phyloP scores from a whole-genome alignment of 495 filamentous ascomycete species.

The Talaromyces adpressus region DNA sequence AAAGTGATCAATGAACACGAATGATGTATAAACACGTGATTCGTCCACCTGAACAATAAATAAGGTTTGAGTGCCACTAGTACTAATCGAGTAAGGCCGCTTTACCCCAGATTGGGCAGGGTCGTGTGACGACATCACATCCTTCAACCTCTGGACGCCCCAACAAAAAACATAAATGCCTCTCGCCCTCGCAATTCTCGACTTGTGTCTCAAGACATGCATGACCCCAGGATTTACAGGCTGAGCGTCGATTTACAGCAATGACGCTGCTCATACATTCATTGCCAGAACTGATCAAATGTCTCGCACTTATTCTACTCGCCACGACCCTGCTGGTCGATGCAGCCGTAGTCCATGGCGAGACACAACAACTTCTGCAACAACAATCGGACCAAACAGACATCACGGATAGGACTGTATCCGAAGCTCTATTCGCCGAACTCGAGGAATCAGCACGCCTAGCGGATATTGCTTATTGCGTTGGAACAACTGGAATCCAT shows the following conservation, averaged over 20 bases:
- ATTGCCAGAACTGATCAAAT: not conserved
- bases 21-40: not conserved
- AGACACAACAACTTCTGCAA: not conserved
- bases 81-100: not conserved
- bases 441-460: constrained; percentile 81
- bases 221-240: not conserved
- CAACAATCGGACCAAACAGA: not conserved
- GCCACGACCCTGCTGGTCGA: not conserved
- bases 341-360: not conserved
- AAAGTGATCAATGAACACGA: not conserved
- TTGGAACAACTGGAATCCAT: constrained; percentile 73
- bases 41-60: not conserved
- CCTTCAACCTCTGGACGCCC: not conserved
- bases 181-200: not conserved
- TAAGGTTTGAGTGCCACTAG: not conserved
- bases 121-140: constrained; percentile 2
- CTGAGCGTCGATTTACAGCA: too few relatives aligned
- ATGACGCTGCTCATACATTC: not conserved
- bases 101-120: not conserved
- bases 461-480: constrained; percentile 93
- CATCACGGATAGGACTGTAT: constrained; percentile 30
- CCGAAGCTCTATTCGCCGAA: constrained; percentile 62
- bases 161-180: not conserved
- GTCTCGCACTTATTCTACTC: not conserved
- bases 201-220: not conserved